Evolutionary conservation across 441 rosid genomes (phyloP), one percentile per base, ranked within the genome.

Genomic region (Euphorbia corollata): DNA sequence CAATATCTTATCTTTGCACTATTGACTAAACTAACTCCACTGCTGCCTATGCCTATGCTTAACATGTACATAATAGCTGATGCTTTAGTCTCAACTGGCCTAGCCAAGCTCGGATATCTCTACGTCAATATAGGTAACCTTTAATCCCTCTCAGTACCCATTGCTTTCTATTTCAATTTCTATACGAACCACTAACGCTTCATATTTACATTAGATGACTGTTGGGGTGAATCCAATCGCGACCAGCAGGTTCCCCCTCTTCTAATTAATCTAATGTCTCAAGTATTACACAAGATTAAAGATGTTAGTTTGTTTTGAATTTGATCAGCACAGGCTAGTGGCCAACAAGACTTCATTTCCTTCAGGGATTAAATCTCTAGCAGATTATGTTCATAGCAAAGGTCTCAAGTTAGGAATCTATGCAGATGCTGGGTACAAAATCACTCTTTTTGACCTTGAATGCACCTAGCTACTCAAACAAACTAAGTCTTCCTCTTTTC

Each of bases 371-470:
- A 74, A 77, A 64, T 77, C 76, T 53, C 77, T 81, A 18, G 78
- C 80, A 55, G 83, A 81, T 76, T 80, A 83, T 57, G 77, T 77
- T 43, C 87, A 79, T 63, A 38, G 73, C 75, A 77, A 81, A 38
- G 83, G 86, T 57, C 78, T 83, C 45, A 79, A 81, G 67, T 32
- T 74, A 19, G 87, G 85, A 70, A 81, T 83, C 41, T 83, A 83
- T 62, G 75, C 80, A 0, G 87, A 83, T 68, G 70, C 83, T 5
- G 82, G 87, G 85, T 81, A 71, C 61, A 1, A 27, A 27, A 27
- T 27, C 32, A 27, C 32, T 27, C 32, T 4, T 27, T 27, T 27
- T 27, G 32, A 27, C 32, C 32, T 27, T 27, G 32, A 27, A 27
- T 27, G 32, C 32, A 27, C 32, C 32, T 27, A 1, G 2, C 32